These are phyloP conservation scores for Viridothelium virens DNA, from an alignment of 495 filamentous ascomycete genomes.

Conservation along the genomic window DNA sequence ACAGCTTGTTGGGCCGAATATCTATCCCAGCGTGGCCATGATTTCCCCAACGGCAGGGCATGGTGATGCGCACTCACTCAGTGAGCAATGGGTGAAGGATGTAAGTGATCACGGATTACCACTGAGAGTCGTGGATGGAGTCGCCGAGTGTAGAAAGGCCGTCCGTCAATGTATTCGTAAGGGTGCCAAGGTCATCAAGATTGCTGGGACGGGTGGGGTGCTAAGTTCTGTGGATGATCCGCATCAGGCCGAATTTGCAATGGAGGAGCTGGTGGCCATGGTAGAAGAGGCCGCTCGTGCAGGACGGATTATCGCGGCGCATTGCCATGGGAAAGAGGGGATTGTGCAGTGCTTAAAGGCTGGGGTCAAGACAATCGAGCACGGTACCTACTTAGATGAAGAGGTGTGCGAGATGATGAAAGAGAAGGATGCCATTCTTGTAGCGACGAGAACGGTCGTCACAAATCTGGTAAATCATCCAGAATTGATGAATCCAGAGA, in stretches of 20 bases:
- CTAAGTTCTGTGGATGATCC: conserved; percentile 17
- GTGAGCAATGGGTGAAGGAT: conserved; percentile 17
- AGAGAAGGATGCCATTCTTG: conserved; percentile 22
- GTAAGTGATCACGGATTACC: conserved; percentile 7
- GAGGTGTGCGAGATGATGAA: conserved; percentile 23
- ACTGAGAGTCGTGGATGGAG: conserved; percentile 18
- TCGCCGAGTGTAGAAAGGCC: conserved; percentile 23
- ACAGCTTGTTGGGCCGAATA: conserved; percentile 19
- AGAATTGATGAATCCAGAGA: conserved; percentile 21
- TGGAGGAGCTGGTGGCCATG: conserved; percentile 23
- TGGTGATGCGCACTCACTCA: conserved; percentile 17
- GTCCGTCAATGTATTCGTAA: conserved; percentile 24
- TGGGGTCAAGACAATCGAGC: conserved; percentile 25
- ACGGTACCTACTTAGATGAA: conserved; percentile 21
- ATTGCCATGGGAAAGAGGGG: conserved; percentile 22
- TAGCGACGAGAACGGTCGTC: conserved; percentile 23
- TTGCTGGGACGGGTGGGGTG: conserved; percentile 22
- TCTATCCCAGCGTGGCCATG: conserved; percentile 14
- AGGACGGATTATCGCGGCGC: conserved; percentile 20
- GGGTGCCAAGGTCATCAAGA: conserved; percentile 26
- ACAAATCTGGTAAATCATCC: conserved; percentile 32
- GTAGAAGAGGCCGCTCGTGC: conserved; percentile 22
- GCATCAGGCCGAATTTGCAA: conserved; percentile 18
- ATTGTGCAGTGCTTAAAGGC: conserved; percentile 20
- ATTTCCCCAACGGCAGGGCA: conserved; percentile 18